These are phyloP conservation scores for Chytriomyces sp. DNA, from an alignment of 192 early-diverging fungal species.

Conservation along the genomic window DNA sequence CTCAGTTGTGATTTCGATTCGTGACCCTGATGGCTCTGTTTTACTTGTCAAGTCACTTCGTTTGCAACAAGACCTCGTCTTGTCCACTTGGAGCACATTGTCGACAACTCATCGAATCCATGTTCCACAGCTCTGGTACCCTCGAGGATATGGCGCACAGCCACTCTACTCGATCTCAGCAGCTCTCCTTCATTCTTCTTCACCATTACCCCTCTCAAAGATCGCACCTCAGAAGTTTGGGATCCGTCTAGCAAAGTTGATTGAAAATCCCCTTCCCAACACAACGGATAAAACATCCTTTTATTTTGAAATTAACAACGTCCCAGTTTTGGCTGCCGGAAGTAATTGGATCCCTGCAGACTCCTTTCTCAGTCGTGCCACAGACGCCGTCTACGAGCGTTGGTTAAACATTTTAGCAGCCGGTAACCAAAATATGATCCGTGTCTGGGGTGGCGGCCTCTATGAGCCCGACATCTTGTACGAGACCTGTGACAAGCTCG, in stretches of 20 bases:
- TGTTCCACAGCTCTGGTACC: slow-evolving; percentile 43
- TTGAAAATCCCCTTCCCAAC: slow-evolving; percentile 12
- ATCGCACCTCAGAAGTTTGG: slow-evolving; percentile 6
- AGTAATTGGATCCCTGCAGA: slow-evolving; percentile 67
- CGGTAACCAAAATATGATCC: slow-evolving; percentile 61
- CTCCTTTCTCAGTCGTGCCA: slow-evolving; percentile 42
- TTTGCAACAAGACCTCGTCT: no score
- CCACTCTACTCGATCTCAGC: slow-evolving; percentile 30
- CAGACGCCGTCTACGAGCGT: slow-evolving; percentile 21
- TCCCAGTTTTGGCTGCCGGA: slow-evolving; percentile 49
- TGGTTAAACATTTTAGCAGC: slow-evolving; percentile 39
- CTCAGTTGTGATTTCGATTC: slow-evolving; percentile 6
- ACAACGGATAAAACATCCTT: slow-evolving; percentile 45
- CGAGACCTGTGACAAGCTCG: slow-evolving; percentile 52
- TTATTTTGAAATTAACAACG: slow-evolving; percentile 53
- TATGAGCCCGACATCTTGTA: slow-evolving; percentile 58
- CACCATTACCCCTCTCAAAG: not conserved
- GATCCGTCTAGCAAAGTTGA: slow-evolving; percentile 1
- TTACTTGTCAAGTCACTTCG: not conserved
- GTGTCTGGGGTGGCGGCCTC: slow-evolving; percentile 66
- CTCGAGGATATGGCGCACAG: slow-evolving; percentile 39
- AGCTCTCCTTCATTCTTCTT: slow-evolving; percentile 10
- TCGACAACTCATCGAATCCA: slow-evolving; percentile 8
- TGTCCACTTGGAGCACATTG: no score
- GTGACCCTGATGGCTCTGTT: slow-evolving; percentile 6